Percentiles rank a stretch among this genome's conserved stretches.
Conservation (phyloP, 345 rosid species). For the Hibiscus syriacus region DNA sequence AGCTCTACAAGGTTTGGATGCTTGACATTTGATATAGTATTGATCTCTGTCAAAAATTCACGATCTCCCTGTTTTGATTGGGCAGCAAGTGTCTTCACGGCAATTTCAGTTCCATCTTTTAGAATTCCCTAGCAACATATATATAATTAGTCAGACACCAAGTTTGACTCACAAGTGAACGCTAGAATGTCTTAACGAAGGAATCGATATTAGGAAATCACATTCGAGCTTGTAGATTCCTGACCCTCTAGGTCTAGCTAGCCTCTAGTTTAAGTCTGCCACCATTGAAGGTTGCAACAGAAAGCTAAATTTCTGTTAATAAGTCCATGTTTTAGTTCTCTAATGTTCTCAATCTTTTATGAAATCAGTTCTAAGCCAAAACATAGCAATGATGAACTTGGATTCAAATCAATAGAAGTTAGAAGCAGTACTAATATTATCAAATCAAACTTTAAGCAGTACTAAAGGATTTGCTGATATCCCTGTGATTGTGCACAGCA, state of each 20-base stretch:
- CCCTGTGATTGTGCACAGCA: no score
- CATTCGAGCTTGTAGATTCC: background rate
- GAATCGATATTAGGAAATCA: background rate
- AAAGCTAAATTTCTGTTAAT: background rate
- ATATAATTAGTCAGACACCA: background rate
- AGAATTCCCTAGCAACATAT: constrained; percentile 49
- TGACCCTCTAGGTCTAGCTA: background rate
- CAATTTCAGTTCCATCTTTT: constrained; percentile 52
- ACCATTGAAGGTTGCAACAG: background rate
- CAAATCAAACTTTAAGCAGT: background rate
- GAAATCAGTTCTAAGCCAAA: background rate
- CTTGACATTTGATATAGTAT: constrained; percentile 52
- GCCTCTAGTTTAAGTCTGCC: background rate
- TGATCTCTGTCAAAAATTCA: constrained; percentile 76
- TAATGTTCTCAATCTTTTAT: background rate
- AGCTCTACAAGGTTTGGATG: constrained; percentile 89
- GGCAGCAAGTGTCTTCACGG: constrained; percentile 65
- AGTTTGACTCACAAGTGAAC: background rate
- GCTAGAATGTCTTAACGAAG: background rate
- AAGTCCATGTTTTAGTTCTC: background rate
- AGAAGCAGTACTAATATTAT: no score
- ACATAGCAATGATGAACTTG: background rate
- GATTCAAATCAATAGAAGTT: background rate
- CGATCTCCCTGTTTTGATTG: constrained; percentile 68
- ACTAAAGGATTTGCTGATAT: no score